Percentiles rank a stretch among this genome's conserved stretches.
phyloP scores from a whole-genome alignment of 2,329 filamentous ascomycete genomes.

The Penicillium sp. region DNA sequence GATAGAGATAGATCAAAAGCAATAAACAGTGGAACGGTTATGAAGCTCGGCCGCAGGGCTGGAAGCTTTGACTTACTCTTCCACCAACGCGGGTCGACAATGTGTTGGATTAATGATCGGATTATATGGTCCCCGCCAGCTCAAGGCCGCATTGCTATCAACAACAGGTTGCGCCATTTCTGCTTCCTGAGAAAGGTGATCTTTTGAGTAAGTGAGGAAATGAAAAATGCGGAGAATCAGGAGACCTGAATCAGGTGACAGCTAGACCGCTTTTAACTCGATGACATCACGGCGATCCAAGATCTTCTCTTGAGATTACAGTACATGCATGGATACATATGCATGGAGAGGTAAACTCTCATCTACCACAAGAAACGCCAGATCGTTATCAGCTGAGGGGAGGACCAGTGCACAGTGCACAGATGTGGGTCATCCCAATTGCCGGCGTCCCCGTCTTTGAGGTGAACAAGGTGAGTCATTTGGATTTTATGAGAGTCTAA shows the following conservation, averaged over 20 bases:
- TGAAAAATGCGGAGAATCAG: neutral
- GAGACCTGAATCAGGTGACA: neutral
- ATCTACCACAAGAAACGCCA: neutral
- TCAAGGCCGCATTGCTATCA: slow-evolving; percentile 7
- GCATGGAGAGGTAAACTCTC: no score
- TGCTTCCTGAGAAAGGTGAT: neutral
- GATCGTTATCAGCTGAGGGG: neutral
- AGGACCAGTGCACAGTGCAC: neutral
- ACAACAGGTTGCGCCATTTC: slow-evolving; percentile 13
- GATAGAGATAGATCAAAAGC: no score
- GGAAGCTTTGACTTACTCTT: slow-evolving; percentile 41
- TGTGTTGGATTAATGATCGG: slow-evolving; percentile 54
- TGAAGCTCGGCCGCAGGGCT: neutral
- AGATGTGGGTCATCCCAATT: neutral
- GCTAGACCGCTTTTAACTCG: neutral
- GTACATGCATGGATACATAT: no score
- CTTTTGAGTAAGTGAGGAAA: neutral
- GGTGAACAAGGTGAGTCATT: neutral
- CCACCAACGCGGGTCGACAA: slow-evolving; percentile 50
- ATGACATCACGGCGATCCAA: neutral
- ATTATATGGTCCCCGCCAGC: slow-evolving; percentile 41
- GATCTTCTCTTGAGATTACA: neutral
- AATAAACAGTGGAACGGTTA: neutral
- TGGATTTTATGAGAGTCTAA: neutral
- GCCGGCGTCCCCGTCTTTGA: neutral